Base-by-base conservation (phyloP, 257 asterid species). In the Plantago ovata region DNA sequence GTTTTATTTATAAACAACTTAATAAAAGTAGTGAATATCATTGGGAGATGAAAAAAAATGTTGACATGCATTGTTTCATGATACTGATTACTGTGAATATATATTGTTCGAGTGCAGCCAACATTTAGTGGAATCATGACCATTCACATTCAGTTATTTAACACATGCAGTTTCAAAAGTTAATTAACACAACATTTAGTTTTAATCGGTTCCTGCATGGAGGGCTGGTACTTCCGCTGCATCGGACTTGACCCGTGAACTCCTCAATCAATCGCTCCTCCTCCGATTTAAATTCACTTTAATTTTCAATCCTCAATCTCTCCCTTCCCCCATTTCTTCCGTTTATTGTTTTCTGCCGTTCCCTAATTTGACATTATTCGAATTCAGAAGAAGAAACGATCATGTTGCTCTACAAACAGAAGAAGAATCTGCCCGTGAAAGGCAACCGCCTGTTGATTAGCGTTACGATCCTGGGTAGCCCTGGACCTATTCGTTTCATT, bases 181-280 rank as follows among this genome's bases (percentile, higher is more conserved):
- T n/a, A n/a, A n/a, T n/a, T n/a, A n/a, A n/a, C n/a, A n/a, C n/a
- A n/a, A n/a, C n/a, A n/a, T n/a, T n/a, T n/a, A n/a, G n/a, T n/a
- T n/a, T n/a, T n/a, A n/a, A n/a, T n/a, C n/a, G 95, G 90, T 7
- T 90, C 85, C 61, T 90, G 93, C 84, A 87, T 81, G 76, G 84
- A 78, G 73, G 98, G 90, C 91, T 90, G 98, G 98, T 84, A 90
- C 81, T 90, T 70, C 71, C 96, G 95, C 75, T 90, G 98, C 95
- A 71, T 82, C 42, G 98, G 96, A 62, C 63, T 83, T 60, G 95
- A 91, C 76, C 98, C 96, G 4, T 87, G 74, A 83, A 7, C n/a
- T 43, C 12, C 3, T 7, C 40, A 11, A 38, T 7, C 8, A 36
- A 9, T n/a, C 62, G 15, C 2, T 21, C n/a, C n/a, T n/a, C n/a